phyloP scores from a whole-genome alignment of 768 basidiomycete species.

The Pholiota molesta region DNA sequence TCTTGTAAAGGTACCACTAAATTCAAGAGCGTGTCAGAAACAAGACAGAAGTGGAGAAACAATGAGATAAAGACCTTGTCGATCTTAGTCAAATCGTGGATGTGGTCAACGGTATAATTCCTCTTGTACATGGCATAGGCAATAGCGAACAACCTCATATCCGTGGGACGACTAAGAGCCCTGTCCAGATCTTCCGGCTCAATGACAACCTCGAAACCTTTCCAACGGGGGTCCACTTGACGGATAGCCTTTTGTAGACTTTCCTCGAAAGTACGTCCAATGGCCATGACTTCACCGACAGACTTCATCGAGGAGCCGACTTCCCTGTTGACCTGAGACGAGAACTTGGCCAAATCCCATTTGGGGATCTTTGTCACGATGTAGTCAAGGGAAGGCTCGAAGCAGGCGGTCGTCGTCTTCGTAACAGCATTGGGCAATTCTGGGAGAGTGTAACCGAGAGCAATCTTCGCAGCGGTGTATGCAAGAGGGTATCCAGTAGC shows the following conservation, averaged over 20 bases:
- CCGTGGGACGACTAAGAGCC: conserved; percentile 83
- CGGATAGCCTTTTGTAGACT: conserved; percentile 98
- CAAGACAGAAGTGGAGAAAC: not conserved
- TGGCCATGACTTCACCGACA: conserved; percentile 99
- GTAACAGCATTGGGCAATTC: conserved; percentile 99
- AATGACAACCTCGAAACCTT: conserved; percentile 96
- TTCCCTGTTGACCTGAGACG: conserved; percentile 88
- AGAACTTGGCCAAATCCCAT: conserved; percentile 99
- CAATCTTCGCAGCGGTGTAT: conserved; percentile 99
- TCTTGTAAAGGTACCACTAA: conserved; percentile 98
- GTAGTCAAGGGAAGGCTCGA: conserved; percentile 98
- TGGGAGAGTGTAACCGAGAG: conserved; percentile 94
- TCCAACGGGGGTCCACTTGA: conserved; percentile 95
- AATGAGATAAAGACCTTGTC: conserved; percentile 68
- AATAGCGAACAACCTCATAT: conserved; percentile 95
- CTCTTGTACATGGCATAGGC: conserved; percentile 98
- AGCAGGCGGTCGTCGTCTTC: conserved; percentile 98
- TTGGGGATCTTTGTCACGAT: conserved; percentile 99
- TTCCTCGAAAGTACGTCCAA: conserved; percentile 98
- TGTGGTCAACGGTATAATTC: conserved; percentile 83
- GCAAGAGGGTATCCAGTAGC: conserved; percentile 99
- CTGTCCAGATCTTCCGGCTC: conserved; percentile 83
- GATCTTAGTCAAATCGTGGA: conserved; percentile 96
- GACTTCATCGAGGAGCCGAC: conserved; percentile 99
- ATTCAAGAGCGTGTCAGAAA: conserved; percentile 5